Conservation (phyloP, 768 basidiomycete species). For the Imleria badia region DNA sequence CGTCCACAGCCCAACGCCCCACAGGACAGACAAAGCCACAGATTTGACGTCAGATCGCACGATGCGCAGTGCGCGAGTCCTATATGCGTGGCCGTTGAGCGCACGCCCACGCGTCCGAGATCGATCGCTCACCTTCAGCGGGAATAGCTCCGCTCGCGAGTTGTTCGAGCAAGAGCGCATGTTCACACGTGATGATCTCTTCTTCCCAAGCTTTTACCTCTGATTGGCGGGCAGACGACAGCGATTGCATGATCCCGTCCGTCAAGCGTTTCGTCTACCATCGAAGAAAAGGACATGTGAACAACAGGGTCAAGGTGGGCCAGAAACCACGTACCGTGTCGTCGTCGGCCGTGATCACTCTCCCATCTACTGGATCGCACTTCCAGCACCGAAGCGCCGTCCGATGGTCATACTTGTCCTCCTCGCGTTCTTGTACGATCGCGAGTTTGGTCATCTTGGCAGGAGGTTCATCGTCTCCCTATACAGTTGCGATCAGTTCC, state of each 20-base stretch:
- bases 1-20: conserved; percentile 90
- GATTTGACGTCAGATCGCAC: conserved; percentile 86
- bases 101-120: background rate
- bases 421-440: conserved; percentile 82
- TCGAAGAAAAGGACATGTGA: background rate
- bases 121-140: conserved; percentile 19
- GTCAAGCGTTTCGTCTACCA: conserved; percentile 54
- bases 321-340: conserved; percentile 30
- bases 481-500: background rate
- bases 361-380: conserved; percentile 55
- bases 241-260: conserved; percentile 70
- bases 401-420: conserved; percentile 78
- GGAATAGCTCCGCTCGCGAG: conserved; percentile 25
- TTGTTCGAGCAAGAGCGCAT: conserved; percentile 61
- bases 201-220: conserved; percentile 99
- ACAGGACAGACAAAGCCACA: conserved; percentile 95
- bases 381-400: conserved; percentile 75
- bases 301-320: background rate
- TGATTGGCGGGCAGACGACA: conserved; percentile 88
- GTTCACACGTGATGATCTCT: conserved; percentile 85
- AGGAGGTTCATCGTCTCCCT: conserved; percentile 82
- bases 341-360: conserved; percentile 40
- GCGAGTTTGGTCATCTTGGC: conserved; percentile 88
- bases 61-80: conserved; percentile 78
- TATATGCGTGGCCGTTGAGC: conserved; percentile 22